A percentile compares a stretch with the other conserved stretches of the same genome.
Conservation (phyloP, 208 protist species). For the Trypanosoma platydactyli region DNA sequence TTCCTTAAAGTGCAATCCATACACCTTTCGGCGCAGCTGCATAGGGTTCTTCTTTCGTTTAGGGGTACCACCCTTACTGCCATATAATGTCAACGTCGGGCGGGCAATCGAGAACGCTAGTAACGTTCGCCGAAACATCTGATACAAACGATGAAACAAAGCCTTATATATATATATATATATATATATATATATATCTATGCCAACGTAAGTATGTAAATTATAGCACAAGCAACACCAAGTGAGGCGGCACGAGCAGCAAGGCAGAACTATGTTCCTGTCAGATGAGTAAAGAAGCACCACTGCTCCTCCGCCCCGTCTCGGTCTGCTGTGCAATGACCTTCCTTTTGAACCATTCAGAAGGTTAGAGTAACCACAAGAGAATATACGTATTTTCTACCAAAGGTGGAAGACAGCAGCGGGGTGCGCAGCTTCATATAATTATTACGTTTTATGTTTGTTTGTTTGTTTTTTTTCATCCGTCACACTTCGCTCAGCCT, state of each 20-base stretch:
- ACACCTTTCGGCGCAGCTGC: slow-evolving; percentile 80
- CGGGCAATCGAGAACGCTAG: slow-evolving; percentile 39
- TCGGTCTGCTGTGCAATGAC: too few species aligned
- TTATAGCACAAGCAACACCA: too few species aligned
- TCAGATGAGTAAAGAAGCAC: neutral
- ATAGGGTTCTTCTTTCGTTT: slow-evolving; percentile 91
- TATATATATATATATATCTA: neutral
- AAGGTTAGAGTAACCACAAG: too few species aligned
- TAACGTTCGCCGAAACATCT: slow-evolving; percentile 41
- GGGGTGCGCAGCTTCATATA: neutral
- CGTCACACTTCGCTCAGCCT: slow-evolving; percentile 18
- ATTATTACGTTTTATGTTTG: neutral
- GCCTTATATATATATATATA: neutral
- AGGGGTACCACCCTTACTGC: slow-evolving; percentile 89
- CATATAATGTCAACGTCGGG: slow-evolving; percentile 66
- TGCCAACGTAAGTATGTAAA: neutral
- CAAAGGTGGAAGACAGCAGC: too few species aligned
- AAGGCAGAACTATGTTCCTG: neutral
- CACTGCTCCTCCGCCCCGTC: too few species aligned
- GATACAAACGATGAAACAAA: neutral
- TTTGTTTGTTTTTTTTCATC: slow-evolving; percentile 33
- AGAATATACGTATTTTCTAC: too few species aligned
- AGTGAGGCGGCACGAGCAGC: too few species aligned
- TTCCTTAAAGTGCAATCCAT: slow-evolving; percentile 92
- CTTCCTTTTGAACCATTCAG: too few species aligned